phyloP scores from a whole-genome alignment of 768 basidiomycete species.

The Phallus indusiatus region DNA sequence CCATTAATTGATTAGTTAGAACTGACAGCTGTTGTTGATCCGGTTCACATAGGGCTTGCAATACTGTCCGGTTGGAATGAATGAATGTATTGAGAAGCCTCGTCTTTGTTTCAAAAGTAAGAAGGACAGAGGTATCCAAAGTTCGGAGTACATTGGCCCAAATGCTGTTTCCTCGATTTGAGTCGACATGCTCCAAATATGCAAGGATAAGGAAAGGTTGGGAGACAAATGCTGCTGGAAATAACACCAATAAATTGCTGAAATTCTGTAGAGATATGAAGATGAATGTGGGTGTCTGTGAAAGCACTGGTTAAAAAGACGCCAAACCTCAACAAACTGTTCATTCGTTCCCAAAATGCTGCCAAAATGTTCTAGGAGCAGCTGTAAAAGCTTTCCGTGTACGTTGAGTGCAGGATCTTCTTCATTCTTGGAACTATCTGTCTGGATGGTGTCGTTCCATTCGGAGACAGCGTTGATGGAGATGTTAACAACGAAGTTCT shows the following conservation, averaged over 20 bases:
- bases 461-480: not conserved
- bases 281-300: not conserved
- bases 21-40: conserved; percentile 34
- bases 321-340: conserved; percentile 35
- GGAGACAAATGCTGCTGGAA: conserved; percentile 29
- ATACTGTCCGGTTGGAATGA: conserved; percentile 31
- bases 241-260: conserved; percentile 32
- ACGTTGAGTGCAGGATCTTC: not conserved
- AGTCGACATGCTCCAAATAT: conserved; percentile 36
- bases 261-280: conserved; percentile 26
- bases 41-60: conserved; percentile 37
- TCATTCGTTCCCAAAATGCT: conserved; percentile 37
- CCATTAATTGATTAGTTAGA: conserved; percentile 31
- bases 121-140: conserved; percentile 17
- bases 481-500: not conserved
- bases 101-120: conserved; percentile 16
- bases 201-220: conserved; percentile 38
- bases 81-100: conserved; percentile 30
- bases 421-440: not conserved
- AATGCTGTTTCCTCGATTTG: conserved; percentile 23
- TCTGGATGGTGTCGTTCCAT: not conserved
- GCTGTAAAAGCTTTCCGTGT: conserved; percentile 22
- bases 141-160: conserved; percentile 43
- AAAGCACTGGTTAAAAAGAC: not conserved
- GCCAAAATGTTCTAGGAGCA: conserved; percentile 44